Evolutionary conservation across 2,329 filamentous ascomycete genomes (phyloP).

Genomic region (Phaeoacremonium minimum): DNA sequence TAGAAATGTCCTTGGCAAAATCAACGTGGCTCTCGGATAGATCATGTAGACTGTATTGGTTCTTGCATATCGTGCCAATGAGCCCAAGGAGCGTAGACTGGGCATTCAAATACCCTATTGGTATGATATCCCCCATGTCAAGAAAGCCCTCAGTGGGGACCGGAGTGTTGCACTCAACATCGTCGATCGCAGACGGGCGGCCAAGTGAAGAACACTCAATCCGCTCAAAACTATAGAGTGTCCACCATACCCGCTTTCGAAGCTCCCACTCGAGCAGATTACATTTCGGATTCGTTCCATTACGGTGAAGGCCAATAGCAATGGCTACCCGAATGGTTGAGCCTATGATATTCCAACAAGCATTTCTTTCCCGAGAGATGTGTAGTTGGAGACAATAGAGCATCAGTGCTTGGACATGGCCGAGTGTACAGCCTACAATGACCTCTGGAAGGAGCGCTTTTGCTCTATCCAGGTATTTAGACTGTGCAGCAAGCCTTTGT

Average conservation of each 20-base stretch:
- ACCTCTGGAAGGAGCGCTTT: constrained; percentile 10
- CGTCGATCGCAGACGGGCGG: constrained; percentile 22
- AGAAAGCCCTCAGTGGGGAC: constrained; percentile 16
- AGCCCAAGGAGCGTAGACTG: constrained; percentile 16
- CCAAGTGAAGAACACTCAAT: constrained; percentile 23
- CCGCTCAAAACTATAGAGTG: constrained; percentile 24
- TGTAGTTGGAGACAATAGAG: constrained; percentile 14
- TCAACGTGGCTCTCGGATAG: constrained; percentile 9
- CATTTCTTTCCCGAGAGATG: constrained; percentile 11
- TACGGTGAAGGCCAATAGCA: constrained; percentile 13
- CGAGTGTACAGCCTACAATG: constrained; percentile 9
- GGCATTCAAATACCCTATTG: constrained; percentile 13
- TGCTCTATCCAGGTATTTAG: constrained; percentile 8
- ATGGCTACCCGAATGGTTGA: constrained; percentile 11
- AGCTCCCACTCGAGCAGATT: constrained; percentile 16
- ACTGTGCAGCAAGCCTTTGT: constrained; percentile 2
- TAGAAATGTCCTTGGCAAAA: constrained; percentile 14
- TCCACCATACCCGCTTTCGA: constrained; percentile 24
- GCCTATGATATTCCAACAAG: constrained; percentile 15
- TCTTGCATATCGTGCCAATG: constrained; percentile 18
- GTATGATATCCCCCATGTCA: constrained; percentile 16
- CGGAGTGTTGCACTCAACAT: constrained; percentile 20
- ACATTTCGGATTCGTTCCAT: constrained; percentile 5
- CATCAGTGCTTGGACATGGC: constrained; percentile 13
- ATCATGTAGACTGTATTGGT: constrained; percentile 17